Base-by-base conservation (phyloP, 1,139 yeast species). In the Yamadazyma kanchanaburiensis region DNA sequence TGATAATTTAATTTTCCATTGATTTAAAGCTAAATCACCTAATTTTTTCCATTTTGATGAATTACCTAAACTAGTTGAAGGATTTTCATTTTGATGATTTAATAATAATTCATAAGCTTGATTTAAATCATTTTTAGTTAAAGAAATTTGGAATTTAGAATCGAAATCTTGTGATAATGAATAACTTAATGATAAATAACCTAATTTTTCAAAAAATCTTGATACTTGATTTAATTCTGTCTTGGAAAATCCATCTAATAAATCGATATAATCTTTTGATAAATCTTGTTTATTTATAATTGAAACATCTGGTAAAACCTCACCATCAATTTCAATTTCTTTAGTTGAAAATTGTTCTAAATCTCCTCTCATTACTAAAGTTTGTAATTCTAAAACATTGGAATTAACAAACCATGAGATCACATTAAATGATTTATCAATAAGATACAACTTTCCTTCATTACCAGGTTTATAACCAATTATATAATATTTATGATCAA, bases 281-380 rank as follows among this genome's bases (percentile, higher is more conserved):
- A 88, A 70, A 39, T 71, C 71, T 24, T 75, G 79, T 38, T 73
- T 64, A 11, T 91, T 83, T 33, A 79, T 76, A 30, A 82, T 86
- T 3, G 66, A 43, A 33, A 67, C 53, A 40, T 67, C 73, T 7
- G 70, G 69, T 14, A 58, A 38, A 26, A 52, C 55, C 37, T 64
- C 70, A 4, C 60, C 68, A 12, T 64, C 47, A 39, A 61, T 70
- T 38, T 64, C 70, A 11, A 55, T 35, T 11, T 48, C 48, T 24
- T 49, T 46, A 9, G 58, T 48, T 14, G 70, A 68, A 42, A 58
- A 67, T 42, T 66, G 70, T 46, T 67, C 73, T 49, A 89, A 65
- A 50, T 94, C 97, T 30, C 96, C 97, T 57, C 98, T 80, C 64
- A 91, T 71, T 5, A 91, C 95, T 40, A 89, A 77, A 2, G 99